Evolutionary conservation across 2,329 filamentous ascomycete species (phyloP).

Genomic region (Diaporthe ilicicola): DNA sequence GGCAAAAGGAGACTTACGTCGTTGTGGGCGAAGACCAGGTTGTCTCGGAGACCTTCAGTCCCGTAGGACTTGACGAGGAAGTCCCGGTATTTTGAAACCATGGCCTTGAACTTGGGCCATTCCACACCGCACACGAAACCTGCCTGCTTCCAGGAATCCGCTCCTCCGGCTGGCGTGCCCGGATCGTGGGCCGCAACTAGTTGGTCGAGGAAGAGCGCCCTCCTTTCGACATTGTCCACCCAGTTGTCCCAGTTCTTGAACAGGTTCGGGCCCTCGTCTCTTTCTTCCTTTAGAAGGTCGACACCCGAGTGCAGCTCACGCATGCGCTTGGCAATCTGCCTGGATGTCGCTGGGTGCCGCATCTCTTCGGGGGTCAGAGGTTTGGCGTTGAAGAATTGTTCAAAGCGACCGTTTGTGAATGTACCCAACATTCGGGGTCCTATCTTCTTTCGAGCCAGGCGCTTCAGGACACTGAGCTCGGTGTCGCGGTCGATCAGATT

Average conservation of each 20-base stretch:
- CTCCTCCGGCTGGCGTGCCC: conserved; percentile 33
- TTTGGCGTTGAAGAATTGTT: conserved; percentile 89
- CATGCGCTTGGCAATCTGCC: conserved; percentile 97
- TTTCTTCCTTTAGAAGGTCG: conserved; percentile 82
- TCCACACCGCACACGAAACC: conserved; percentile 85
- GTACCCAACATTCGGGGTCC: conserved; percentile 90
- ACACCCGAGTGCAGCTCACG: conserved; percentile 94
- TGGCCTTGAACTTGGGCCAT: conserved; percentile 79
- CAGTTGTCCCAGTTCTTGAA: conserved; percentile 97
- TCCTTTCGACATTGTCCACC: conserved; percentile 72
- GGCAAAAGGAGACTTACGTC: conserved; percentile 69
- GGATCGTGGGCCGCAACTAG: conserved; percentile 36
- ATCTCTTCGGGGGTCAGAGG: conserved; percentile 81
- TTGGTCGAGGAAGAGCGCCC: conserved; percentile 63
- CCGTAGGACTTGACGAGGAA: conserved; percentile 79
- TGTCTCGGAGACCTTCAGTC: conserved; percentile 70
- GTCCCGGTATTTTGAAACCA: conserved; percentile 79
- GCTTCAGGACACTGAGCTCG: conserved; percentile 85
- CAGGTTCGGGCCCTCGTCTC: conserved; percentile 80
- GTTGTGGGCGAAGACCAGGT: conserved; percentile 95
- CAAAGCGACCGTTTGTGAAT: conserved; percentile 94
- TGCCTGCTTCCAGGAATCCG: conserved; percentile 69
- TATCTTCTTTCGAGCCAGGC: conserved; percentile 90
- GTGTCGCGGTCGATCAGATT: conserved; percentile 94
- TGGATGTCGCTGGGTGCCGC: conserved; percentile 82